Evolutionary conservation across 2,329 filamentous ascomycete species (phyloP).

Genomic region (Diaporthe vaccinii): DNA sequence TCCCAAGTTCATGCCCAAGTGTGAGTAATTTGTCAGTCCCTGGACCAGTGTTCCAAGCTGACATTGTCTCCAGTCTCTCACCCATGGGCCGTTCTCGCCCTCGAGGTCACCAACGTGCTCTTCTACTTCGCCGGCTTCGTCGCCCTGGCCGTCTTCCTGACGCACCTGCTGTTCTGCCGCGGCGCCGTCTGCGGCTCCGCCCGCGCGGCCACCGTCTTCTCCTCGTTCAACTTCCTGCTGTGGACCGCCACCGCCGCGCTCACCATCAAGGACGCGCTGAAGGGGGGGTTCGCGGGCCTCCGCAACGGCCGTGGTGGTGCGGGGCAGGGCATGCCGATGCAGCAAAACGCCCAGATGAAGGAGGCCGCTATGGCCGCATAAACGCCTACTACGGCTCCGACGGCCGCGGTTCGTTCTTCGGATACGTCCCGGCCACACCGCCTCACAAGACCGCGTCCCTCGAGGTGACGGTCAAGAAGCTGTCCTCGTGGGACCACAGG

Average conservation of each 20-base stretch:
- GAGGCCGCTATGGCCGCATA: conserved; percentile 47
- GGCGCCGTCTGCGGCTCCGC: conserved; percentile 69
- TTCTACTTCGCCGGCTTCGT: conserved; percentile 73
- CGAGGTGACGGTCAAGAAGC: conserved; percentile 41
- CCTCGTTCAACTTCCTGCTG: conserved; percentile 64
- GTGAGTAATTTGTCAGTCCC: conserved; percentile 47
- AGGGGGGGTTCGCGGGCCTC: conserved; percentile 50
- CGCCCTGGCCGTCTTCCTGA: conserved; percentile 69
- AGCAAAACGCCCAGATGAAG: conserved; percentile 53
- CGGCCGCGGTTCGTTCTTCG: conserved; percentile 14
- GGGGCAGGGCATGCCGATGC: conserved; percentile 49
- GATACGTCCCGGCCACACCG: conserved; percentile 27
- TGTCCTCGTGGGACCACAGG: conserved; percentile 42
- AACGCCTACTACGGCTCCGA: conserved; percentile 24
- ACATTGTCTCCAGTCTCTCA: conserved; percentile 55
- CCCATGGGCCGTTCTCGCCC: conserved; percentile 61
- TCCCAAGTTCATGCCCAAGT: conserved; percentile 59
- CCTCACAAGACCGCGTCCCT: conserved; percentile 32
- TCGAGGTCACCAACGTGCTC: conserved; percentile 66
- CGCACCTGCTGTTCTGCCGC: conserved; percentile 67
- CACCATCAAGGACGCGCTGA: conserved; percentile 62
- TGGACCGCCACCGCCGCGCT: conserved; percentile 66
- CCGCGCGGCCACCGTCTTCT: conserved; percentile 67
- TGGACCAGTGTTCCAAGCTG: not conserved
- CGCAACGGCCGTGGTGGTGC: conserved; percentile 16